Evolutionary conservation across 805 yeast genomes (phyloP).

Genomic region (Saturnispora dispora): DNA sequence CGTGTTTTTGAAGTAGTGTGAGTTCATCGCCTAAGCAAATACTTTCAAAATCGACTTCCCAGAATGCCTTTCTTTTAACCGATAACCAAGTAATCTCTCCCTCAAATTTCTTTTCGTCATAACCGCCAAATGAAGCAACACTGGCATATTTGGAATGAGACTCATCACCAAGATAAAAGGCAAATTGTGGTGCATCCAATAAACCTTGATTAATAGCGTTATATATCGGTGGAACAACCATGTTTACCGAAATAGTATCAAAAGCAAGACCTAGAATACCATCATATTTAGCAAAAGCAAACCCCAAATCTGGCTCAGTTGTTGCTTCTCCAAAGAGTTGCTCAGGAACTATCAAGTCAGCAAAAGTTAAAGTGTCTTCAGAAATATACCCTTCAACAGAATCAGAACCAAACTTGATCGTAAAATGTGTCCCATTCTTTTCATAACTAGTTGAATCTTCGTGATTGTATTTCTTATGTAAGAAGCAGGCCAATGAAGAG

Average conservation of each 20-base stretch:
- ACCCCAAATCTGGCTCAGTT: constrained; percentile 92
- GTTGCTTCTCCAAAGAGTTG: constrained; percentile 98
- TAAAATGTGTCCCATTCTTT: constrained; percentile 78
- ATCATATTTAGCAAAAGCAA: constrained; percentile 97
- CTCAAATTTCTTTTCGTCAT: constrained; percentile 61
- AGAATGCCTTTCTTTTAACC: constrained; percentile 97
- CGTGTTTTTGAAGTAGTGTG: constrained; percentile 72
- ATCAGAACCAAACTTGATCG: constrained; percentile 92
- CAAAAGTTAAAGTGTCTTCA: constrained; percentile 71
- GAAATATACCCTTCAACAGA: constrained; percentile 87
- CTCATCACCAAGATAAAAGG: constrained; percentile 82
- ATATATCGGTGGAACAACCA: constrained; percentile 88
- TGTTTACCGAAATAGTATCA: constrained; percentile 81
- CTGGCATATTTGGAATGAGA: constrained; percentile 70
- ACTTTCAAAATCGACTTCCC: constrained; percentile 95
- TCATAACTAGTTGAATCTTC: constrained; percentile 72
- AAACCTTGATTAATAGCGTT: constrained; percentile 77
- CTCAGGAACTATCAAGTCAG: constrained; percentile 73
- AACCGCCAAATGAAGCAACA: constrained; percentile 91
- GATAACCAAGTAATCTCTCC: constrained; percentile 95
- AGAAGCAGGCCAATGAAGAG: constrained; percentile 87
- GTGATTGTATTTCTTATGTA: constrained; percentile 88
- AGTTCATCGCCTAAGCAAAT: constrained; percentile 87
- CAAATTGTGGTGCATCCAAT: constrained; percentile 76
- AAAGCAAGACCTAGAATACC: constrained; percentile 95